Percentiles rank a stretch among this genome's conserved stretches.
These are phyloP conservation scores for Telopea speciosissima DNA, from an alignment of 177 flowering plant species.

Conservation along the genomic window DNA sequence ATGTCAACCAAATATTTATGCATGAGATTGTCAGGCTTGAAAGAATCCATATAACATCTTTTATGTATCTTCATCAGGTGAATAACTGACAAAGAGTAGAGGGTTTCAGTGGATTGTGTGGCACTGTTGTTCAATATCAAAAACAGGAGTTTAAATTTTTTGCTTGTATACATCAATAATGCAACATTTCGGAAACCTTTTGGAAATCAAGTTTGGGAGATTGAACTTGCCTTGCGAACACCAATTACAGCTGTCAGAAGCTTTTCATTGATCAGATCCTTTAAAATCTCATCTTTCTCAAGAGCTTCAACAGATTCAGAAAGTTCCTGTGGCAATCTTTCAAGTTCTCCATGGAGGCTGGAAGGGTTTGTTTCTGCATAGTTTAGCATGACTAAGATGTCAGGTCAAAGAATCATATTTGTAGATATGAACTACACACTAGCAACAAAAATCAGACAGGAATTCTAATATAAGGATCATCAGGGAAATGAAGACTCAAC, in stretches of 20 bases:
- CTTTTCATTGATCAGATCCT: slow-evolving; percentile 65
- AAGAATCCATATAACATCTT: neutral
- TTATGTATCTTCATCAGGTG: neutral
- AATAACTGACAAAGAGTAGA: too few species aligned
- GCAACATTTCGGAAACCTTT: neutral
- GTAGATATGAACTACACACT: neutral
- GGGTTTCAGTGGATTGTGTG: too few species aligned
- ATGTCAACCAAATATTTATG: too few species aligned
- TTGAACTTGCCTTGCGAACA: slow-evolving; percentile 59
- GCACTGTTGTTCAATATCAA: neutral
- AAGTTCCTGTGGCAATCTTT: slow-evolving; percentile 66
- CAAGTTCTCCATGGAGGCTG: slow-evolving; percentile 27
- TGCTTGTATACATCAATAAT: neutral
- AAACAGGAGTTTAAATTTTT: neutral
- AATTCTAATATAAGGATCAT: neutral
- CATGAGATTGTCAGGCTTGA: neutral
- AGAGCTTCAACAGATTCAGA: slow-evolving; percentile 77
- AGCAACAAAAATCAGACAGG: neutral
- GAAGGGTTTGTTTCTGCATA: slow-evolving; percentile 63
- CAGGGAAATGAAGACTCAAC: neutral
- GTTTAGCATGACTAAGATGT: neutral
- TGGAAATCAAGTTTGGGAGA: neutral
- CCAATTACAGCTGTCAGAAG: slow-evolving; percentile 59
- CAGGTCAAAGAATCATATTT: neutral
- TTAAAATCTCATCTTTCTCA: slow-evolving; percentile 42